These are phyloP conservation scores for Asterophora parasitica DNA, from an alignment of 768 basidiomycete genomes.

Conservation along the genomic window DNA sequence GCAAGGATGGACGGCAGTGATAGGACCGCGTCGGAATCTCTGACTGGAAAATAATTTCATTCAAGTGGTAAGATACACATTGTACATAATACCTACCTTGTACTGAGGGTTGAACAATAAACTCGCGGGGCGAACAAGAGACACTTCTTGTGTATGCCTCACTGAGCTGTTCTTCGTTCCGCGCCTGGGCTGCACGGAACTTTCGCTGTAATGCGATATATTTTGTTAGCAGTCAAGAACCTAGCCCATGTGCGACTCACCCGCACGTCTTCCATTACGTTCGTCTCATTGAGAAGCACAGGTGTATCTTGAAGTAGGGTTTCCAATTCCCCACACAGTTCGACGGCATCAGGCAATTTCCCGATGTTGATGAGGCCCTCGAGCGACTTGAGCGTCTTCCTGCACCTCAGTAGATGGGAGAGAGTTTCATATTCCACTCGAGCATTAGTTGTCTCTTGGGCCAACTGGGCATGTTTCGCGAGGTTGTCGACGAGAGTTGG, in stretches of 20 bases:
- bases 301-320: constrained; percentile 44
- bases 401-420: constrained; percentile 51
- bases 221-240: neutral
- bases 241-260: constrained; percentile 36
- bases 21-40: constrained; percentile 47
- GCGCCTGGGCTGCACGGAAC: constrained; percentile 50
- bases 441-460: constrained; percentile 59
- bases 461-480: constrained; percentile 54
- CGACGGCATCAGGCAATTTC: constrained; percentile 59
- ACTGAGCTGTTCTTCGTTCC: constrained; percentile 65
- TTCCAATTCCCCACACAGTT: constrained; percentile 38
- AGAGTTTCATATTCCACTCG: constrained; percentile 45
- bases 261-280: constrained; percentile 53
- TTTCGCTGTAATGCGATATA: constrained; percentile 37
- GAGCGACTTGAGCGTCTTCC: constrained; percentile 40
- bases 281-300: constrained; percentile 42
- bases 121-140: constrained; percentile 40
- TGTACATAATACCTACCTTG: constrained; percentile 28
- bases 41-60: constrained; percentile 37
- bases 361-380: constrained; percentile 48
- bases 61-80: neutral
- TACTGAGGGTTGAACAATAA: constrained; percentile 50
- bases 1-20: constrained; percentile 51
- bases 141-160: constrained; percentile 64
- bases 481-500: constrained; percentile 53